Base-by-base conservation (phyloP, 1,284 basidiomycete species). In the Sanghuangporus sanghuang region DNA sequence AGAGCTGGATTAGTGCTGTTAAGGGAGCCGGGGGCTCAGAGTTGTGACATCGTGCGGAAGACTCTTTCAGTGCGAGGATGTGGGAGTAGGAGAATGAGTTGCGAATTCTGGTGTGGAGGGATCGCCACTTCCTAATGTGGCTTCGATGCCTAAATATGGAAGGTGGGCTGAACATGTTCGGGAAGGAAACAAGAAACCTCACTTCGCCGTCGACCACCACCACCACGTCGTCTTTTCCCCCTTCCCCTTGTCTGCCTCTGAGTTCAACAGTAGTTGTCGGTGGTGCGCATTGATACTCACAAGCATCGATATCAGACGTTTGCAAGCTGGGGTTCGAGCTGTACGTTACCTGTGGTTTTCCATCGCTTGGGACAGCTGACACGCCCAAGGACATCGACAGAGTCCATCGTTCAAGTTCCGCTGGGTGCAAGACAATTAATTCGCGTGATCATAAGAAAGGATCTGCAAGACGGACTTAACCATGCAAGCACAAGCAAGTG, bases 401-500 rank as follows among this genome's bases (percentile, higher is more conserved):
- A 36, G 8, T 6, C 57, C 9, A 59, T 7, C 12, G 8, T 38
- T 42, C 27, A 32, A 62, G 44, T 55, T 32, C 8, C 38, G 36
- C n/a, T 40, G 50, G 42, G 21, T 27, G 39, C 8, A 36, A 48
- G 16, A 3, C 40, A 8, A 52, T 12, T 5, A 8, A 50, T n/a
- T 36, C 42, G 44, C 44, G 46, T 36, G 36, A 49, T 23, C 14
- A 7, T 23, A 32, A 40, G 16, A 61, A 39, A 54, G n/a, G 18
- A n/a, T 18, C 32, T 12, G 5, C 53, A 54, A 56, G 44, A 39
- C 50, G 54, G 42, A 50, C 53, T 6, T 50, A 12, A 39, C 32
- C 27, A 60, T 49, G n/a, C 63, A 55, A 40, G 27, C 38, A 18
- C 58, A 64, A 60, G 21, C 38, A 32, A 54, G 12, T 21, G 63